Percentiles rank a stretch among this genome's conserved stretches.
These are phyloP conservation scores for Fraxinus velutina DNA, from an alignment of 305 asterid genomes.

Conservation along the genomic window DNA sequence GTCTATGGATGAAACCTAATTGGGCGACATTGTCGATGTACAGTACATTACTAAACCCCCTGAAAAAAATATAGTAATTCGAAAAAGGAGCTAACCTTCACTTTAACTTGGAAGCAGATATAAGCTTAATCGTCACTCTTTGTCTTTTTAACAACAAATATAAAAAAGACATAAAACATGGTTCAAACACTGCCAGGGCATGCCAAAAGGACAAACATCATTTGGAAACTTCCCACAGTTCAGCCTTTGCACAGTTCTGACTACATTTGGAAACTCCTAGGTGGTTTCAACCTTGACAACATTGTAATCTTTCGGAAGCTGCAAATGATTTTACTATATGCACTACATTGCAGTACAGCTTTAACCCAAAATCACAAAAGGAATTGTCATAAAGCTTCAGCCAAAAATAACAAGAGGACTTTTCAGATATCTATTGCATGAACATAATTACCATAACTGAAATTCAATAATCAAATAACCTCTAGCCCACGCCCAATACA, in stretches of 20 bases:
- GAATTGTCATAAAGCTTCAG: background rate
- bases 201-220: background rate
- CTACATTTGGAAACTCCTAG: constrained; percentile 4
- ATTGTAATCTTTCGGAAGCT: constrained; percentile 10
- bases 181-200: constrained; percentile 1
- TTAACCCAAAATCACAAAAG: background rate
- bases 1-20: constrained; percentile 3
- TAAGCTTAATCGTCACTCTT: constrained; percentile 8
- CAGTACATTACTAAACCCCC: background rate
- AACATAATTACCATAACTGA: constrained; percentile 3
- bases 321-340: constrained; percentile 11
- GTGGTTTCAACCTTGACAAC: background rate
- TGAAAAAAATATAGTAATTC: constrained; percentile 11
- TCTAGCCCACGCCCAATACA: constrained; percentile 2
- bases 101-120: constrained; percentile 15
- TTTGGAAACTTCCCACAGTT: constrained; percentile 15
- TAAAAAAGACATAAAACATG: background rate
- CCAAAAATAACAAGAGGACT: constrained; percentile 5
- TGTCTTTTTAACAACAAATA: constrained; percentile 7
- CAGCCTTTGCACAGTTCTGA: constrained; percentile 21
- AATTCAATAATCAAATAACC: constrained; percentile 8
- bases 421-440: constrained; percentile 7
- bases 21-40: constrained; percentile 13
- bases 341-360: background rate
- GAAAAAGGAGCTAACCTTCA: background rate